Percentiles rank a stretch among this genome's conserved stretches.
Evolutionary conservation across 495 filamentous ascomycete genomes (phyloP).

Genomic region (Aspergillus nidulans): DNA sequence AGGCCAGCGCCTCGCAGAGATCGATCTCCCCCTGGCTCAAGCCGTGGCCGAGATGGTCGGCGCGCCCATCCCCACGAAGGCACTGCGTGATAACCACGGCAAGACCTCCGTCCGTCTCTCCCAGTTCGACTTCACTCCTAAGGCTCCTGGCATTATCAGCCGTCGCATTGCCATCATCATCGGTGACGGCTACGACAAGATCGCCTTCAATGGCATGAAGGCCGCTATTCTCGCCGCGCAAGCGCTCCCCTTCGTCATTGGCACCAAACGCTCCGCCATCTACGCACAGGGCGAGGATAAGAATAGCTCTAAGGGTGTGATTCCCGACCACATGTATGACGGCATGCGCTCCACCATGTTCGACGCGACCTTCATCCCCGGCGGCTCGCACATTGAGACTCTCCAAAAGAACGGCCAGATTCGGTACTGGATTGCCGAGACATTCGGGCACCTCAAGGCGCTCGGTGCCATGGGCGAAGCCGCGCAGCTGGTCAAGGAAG

Average conservation of each 20-base stretch:
- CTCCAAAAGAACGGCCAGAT: constrained; percentile 71
- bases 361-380: constrained; percentile 76
- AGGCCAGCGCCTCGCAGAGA: constrained; percentile 55
- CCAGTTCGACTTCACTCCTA: constrained; percentile 54
- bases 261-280: constrained; percentile 42
- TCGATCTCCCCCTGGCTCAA: constrained; percentile 64
- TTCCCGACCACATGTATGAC: constrained; percentile 76
- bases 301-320: constrained; percentile 40
- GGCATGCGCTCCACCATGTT: constrained; percentile 83
- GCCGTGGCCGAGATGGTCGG: constrained; percentile 62
- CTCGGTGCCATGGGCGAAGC: constrained; percentile 66
- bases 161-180: constrained; percentile 70
- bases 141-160: constrained; percentile 56
- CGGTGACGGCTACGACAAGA: constrained; percentile 59
- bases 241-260: constrained; percentile 56
- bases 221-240: neutral
- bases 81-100: constrained; percentile 53
- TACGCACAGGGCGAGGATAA: constrained; percentile 1
- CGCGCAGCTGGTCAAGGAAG: constrained; percentile 55
- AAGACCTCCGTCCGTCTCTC: constrained; percentile 56
- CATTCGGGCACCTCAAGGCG: constrained; percentile 75
- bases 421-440: constrained; percentile 78
- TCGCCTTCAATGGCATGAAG: constrained; percentile 1
- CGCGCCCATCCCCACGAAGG: constrained; percentile 48
- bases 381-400: constrained; percentile 58